These are phyloP conservation scores for Dentipellis fragilis DNA, from an alignment of 768 basidiomycete species.

Conservation along the genomic window DNA sequence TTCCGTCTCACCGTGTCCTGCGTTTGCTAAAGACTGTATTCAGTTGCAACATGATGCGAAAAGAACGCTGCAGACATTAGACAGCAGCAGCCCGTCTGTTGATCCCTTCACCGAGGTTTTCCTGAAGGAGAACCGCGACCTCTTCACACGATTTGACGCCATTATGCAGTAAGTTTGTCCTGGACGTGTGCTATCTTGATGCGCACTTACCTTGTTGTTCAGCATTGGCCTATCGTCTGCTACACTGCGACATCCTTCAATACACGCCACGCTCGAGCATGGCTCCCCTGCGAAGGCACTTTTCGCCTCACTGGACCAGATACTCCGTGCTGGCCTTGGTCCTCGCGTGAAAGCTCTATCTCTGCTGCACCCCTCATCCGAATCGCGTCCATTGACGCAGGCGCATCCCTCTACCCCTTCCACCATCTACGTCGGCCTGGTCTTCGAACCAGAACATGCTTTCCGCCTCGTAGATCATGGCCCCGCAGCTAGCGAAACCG, in stretches of 20 bases:
- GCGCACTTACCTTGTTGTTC: neutral
- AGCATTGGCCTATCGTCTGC: constrained; percentile 50
- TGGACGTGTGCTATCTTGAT: neutral
- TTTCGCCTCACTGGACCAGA: constrained; percentile 37
- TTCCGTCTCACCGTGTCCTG: neutral
- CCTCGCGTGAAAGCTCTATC: constrained; percentile 58
- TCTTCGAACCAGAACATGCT: constrained; percentile 63
- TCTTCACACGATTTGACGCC: constrained; percentile 63
- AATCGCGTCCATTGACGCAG: constrained; percentile 38
- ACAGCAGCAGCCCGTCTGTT: constrained; percentile 31
- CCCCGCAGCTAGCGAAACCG: constrained; percentile 59
- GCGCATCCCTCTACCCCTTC: constrained; percentile 41
- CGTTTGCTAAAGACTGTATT: constrained; percentile 1
- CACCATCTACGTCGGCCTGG: constrained; percentile 59
- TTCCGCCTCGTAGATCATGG: constrained; percentile 89
- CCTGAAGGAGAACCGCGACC: constrained; percentile 56
- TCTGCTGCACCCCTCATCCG: constrained; percentile 43
- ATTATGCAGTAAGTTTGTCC: constrained; percentile 42
- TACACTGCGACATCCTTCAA: constrained; percentile 31
- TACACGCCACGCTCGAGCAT: constrained; percentile 41
- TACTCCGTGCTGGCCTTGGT: constrained; percentile 60
- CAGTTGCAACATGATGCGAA: constrained; percentile 72
- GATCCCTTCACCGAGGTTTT: constrained; percentile 70
- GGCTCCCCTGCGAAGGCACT: constrained; percentile 52
- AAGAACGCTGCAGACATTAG: constrained; percentile 58